These are phyloP conservation scores for Melampsora americana DNA, from an alignment of 1,284 basidiomycete genomes.

Conservation along the genomic window DNA sequence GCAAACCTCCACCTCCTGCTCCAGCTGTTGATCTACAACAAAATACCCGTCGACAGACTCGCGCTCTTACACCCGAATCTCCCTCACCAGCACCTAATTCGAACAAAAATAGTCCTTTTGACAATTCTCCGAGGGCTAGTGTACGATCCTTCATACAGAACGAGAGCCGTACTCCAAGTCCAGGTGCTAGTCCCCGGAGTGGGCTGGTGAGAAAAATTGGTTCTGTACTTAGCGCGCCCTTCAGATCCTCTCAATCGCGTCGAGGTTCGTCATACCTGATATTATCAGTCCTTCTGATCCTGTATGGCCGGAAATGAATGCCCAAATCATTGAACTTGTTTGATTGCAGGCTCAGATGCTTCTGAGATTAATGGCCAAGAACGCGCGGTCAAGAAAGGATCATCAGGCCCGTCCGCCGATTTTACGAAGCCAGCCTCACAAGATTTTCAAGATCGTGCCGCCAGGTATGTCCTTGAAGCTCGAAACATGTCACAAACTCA, in stretches of 20 bases:
- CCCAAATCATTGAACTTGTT: background rate
- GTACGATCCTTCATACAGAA: conserved; percentile 2
- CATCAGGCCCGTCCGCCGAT: no score
- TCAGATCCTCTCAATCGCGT: conserved; percentile 23
- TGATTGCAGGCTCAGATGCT: conserved; percentile 18
- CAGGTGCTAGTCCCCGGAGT: background rate
- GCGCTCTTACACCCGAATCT: background rate
- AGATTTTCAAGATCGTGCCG: no score
- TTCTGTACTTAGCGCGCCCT: conserved; percentile 25
- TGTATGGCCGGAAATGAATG: background rate
- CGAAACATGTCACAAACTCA: no score
- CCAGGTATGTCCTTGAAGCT: no score
- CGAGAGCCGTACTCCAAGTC: conserved; percentile 5
- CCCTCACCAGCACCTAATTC: conserved; percentile 10
- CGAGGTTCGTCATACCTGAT: conserved; percentile 7
- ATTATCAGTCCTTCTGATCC: background rate
- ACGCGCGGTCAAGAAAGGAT: no score
- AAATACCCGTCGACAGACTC: background rate
- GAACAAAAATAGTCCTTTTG: background rate
- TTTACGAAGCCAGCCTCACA: no score
- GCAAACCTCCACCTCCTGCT: conserved; percentile 22
- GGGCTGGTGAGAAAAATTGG: conserved; percentile 28
- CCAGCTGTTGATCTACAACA: background rate
- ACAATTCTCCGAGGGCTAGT: background rate
- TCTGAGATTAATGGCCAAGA: conserved; percentile 20